Conservation (phyloP, 345 rosid genomes). For the Angophora floribunda region DNA sequence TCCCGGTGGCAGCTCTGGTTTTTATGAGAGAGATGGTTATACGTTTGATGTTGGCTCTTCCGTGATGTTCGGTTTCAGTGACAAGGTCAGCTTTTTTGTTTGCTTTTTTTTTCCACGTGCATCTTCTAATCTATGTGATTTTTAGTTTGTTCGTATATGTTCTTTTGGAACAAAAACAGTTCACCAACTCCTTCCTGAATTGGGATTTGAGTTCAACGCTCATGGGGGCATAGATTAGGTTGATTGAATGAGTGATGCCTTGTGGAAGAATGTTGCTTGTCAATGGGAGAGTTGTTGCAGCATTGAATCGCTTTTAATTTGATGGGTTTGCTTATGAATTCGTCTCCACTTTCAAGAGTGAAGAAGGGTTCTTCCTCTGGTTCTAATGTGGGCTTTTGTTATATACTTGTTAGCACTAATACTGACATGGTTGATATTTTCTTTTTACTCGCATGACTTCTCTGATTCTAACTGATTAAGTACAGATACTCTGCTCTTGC, state of each 20-base stretch:
- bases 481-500: not conserved
- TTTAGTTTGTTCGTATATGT: not conserved
- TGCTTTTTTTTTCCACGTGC: not conserved
- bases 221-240: not conserved
- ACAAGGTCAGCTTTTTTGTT: slow-evolving; percentile 43
- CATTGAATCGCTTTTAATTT: not conserved
- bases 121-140: not conserved
- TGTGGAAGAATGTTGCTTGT: not conserved
- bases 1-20: slow-evolving; percentile 98
- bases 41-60: slow-evolving; percentile 98
- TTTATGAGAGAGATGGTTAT: slow-evolving; percentile 71
- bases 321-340: not conserved
- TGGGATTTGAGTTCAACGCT: not conserved
- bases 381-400: not conserved
- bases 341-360: not conserved
- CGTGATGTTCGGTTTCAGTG: slow-evolving; percentile 92
- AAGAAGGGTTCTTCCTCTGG: not conserved
- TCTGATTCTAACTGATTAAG: not conserved
- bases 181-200: not conserved
- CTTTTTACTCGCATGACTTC: not conserved
- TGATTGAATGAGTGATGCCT: not conserved
- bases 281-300: not conserved
- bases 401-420: not conserved
- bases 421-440: not conserved
- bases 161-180: not conserved